Conservation (phyloP, 768 basidiomycete genomes). For the Boletus speciosus region DNA sequence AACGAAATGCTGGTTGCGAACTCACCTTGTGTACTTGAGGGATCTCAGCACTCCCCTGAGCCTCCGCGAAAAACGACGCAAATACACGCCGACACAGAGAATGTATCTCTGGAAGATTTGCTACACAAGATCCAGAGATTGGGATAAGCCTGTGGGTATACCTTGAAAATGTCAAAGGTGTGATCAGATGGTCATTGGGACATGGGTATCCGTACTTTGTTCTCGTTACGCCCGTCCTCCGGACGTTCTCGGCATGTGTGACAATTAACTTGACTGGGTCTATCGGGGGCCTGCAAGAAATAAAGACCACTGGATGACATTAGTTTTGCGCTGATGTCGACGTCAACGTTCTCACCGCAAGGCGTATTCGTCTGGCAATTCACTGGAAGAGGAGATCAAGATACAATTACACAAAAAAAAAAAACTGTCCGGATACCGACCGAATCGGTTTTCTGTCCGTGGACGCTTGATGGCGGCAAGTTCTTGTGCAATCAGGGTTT, state of each 20-base stretch:
- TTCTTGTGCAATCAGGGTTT: conserved; percentile 70
- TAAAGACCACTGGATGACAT: conserved; percentile 59
- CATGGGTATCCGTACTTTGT: conserved; percentile 48
- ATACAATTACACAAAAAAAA: background rate
- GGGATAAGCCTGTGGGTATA: conserved; percentile 70
- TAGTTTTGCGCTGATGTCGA: background rate
- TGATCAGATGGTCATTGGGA: background rate
- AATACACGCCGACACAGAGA: conserved; percentile 56
- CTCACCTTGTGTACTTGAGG: conserved; percentile 45
- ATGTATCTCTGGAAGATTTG: conserved; percentile 68
- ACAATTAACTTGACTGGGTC: conserved; percentile 70
- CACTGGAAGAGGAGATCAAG: conserved; percentile 36
- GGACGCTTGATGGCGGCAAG: conserved; percentile 68
- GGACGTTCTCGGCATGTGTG: conserved; percentile 59
- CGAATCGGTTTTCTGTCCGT: conserved; percentile 59
- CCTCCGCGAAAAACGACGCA: conserved; percentile 46
- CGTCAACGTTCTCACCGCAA: conserved; percentile 48
- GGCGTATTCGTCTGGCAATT: conserved; percentile 79
- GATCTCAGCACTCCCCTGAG: conserved; percentile 26
- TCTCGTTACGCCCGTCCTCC: conserved; percentile 57
- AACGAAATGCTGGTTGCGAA: background rate
- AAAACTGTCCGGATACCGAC: conserved; percentile 35
- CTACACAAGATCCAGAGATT: conserved; percentile 61
- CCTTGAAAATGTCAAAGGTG: conserved; percentile 35
- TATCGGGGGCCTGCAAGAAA: conserved; percentile 74